phyloP scores from a whole-genome alignment of 257 asterid species.

The Avicennia marina region DNA sequence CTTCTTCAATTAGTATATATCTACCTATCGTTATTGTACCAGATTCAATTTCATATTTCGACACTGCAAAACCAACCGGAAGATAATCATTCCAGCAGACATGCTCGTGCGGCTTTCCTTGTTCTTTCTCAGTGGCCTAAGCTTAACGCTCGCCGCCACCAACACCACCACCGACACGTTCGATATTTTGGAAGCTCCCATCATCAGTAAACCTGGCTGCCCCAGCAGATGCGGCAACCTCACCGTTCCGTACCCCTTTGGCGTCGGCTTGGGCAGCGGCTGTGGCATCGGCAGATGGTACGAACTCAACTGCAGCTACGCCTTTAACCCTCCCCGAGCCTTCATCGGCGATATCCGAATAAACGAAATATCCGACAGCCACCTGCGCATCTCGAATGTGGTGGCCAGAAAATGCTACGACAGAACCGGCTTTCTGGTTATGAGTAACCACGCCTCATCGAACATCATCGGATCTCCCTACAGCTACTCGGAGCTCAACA shows the following conservation, averaged over 20 bases:
- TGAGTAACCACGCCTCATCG: constrained; percentile 16
- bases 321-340: constrained; percentile 44
- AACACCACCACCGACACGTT: constrained; percentile 29
- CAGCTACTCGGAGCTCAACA: constrained; percentile 52
- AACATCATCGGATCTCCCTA: constrained; percentile 27
- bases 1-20: too few relatives aligned
- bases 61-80: too few relatives aligned
- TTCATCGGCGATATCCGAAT: constrained; percentile 17
- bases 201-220: constrained; percentile 38
- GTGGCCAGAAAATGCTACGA: constrained; percentile 45
- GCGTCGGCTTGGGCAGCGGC: constrained; percentile 34
- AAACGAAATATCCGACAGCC: constrained; percentile 48
- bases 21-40: too few relatives aligned
- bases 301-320: constrained; percentile 45
- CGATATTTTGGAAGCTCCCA: constrained; percentile 23
- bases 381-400: constrained; percentile 39
- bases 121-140: constrained; percentile 14
- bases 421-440: constrained; percentile 16
- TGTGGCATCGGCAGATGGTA: constrained; percentile 23
- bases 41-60: too few relatives aligned
- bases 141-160: constrained; percentile 24
- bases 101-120: background rate
- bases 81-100: background rate
- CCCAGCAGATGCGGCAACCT: constrained; percentile 48
- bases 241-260: constrained; percentile 59